Conservation (phyloP, 257 asterid genomes). For the Solanum tarijense region DNA sequence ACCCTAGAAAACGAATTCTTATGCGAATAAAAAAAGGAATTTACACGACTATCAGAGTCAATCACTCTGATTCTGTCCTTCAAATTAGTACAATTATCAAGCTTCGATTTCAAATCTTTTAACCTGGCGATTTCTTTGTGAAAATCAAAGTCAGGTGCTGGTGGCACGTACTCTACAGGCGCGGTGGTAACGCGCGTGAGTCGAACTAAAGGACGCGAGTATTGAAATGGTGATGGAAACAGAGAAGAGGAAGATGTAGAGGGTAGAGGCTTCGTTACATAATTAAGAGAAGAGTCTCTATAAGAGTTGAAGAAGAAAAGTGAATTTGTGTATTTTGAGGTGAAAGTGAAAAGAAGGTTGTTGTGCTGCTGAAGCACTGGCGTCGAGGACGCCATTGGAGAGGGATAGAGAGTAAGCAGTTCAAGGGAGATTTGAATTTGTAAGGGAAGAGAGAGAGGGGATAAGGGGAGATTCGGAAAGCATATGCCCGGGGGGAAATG, state of each 20-base stretch:
- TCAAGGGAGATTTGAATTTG: slow-evolving; percentile 3
- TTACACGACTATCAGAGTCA: slow-evolving; percentile 58
- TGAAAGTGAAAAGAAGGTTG: slow-evolving; percentile 9
- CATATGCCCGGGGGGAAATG: slow-evolving; percentile 33
- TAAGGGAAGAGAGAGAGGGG: slow-evolving; percentile 18
- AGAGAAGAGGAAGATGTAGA: slow-evolving; percentile 22
- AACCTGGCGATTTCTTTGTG: slow-evolving; percentile 59
- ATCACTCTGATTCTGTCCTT: slow-evolving; percentile 32
- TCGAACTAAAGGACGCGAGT: neutral
- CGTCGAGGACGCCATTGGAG: slow-evolving; percentile 45
- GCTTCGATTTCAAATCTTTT: slow-evolving; percentile 26
- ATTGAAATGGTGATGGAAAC: slow-evolving; percentile 15
- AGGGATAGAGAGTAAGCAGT: neutral
- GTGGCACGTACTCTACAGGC: slow-evolving; percentile 63
- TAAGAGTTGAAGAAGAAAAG: slow-evolving; percentile 25
- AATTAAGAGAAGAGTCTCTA: slow-evolving; percentile 10
- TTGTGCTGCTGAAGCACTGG: slow-evolving; percentile 24
- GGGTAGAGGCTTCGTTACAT: slow-evolving; percentile 11
- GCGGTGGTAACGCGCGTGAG: slow-evolving; percentile 63
- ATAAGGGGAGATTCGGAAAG: slow-evolving; percentile 44
- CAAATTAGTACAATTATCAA: slow-evolving; percentile 32
- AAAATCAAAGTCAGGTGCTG: slow-evolving; percentile 56
- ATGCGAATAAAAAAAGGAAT: slow-evolving; percentile 30
- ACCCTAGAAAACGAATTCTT: slow-evolving; percentile 27
- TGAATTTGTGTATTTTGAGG: neutral